phyloP scores from a whole-genome alignment of 129 eudicot species.

The Erigeron canadensis region DNA sequence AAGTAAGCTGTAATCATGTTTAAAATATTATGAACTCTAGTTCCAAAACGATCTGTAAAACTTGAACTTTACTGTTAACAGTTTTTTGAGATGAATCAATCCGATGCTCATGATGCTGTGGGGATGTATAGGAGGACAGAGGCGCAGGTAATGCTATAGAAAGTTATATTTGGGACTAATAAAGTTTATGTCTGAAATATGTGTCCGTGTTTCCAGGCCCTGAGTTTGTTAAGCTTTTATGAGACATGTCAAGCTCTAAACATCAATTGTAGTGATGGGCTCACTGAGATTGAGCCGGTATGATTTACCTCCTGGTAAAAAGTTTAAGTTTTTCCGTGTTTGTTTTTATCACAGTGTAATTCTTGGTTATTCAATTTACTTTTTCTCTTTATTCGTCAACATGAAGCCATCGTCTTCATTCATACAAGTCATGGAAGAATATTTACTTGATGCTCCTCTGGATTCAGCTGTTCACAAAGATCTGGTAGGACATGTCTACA shows the following conservation, averaged over 20 bases:
- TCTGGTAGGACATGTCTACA: constrained; percentile 38
- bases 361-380: background rate
- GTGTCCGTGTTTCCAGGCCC: constrained; percentile 47
- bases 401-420: constrained; percentile 86
- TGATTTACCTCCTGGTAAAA: constrained; percentile 6
- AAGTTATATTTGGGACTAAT: background rate
- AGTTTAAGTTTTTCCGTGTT: no score
- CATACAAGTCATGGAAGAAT: constrained; percentile 92
- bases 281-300: constrained; percentile 80
- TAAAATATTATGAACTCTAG: background rate
- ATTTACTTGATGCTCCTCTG: constrained; percentile 70
- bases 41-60: background rate
- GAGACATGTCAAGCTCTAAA: constrained; percentile 74
- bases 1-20: constrained; percentile 40
- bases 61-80: constrained; percentile 29
- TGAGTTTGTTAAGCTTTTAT: constrained; percentile 72
- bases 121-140: constrained; percentile 85
- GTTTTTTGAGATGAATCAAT: constrained; percentile 94
- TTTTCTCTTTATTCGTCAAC: constrained; percentile 20
- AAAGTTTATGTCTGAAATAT: background rate
- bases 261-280: constrained; percentile 70
- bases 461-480: constrained; percentile 67
- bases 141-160: constrained; percentile 52
- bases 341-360: no score
- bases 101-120: constrained; percentile 68